These are phyloP conservation scores for Acacia concinna DNA, from an alignment of 331 rosid species.

Conservation along the genomic window DNA sequence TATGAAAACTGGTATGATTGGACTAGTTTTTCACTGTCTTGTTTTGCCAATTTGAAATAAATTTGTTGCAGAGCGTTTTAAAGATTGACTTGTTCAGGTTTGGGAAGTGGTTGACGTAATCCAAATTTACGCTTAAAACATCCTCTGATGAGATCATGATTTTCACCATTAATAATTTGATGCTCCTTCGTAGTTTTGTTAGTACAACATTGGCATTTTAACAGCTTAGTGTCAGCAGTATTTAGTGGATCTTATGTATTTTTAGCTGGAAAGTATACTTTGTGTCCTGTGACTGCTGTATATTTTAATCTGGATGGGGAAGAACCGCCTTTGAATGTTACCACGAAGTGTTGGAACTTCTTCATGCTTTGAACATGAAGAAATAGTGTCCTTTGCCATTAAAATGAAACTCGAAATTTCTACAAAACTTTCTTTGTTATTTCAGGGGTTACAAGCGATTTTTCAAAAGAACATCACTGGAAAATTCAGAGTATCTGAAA, in stretches of 20 bases:
- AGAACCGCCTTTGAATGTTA: background rate
- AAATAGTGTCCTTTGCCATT: background rate
- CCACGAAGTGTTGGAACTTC: background rate
- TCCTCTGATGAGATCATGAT: background rate
- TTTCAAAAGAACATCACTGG: conserved; percentile 65
- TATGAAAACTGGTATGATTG: background rate
- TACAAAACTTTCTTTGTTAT: conserved; percentile 10
- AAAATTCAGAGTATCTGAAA: conserved; percentile 78
- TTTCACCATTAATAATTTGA: background rate
- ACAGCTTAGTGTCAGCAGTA: background rate
- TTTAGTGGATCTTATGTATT: background rate
- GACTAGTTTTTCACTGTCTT: background rate
- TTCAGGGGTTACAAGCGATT: conserved; percentile 95
- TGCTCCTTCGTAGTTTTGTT: background rate
- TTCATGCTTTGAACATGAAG: conserved; percentile 1
- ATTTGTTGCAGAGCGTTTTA: background rate
- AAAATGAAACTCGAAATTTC: background rate
- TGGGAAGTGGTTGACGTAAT: background rate
- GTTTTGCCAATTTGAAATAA: background rate
- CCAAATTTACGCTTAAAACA: background rate
- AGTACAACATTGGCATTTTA: background rate
- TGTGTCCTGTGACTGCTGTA: background rate
- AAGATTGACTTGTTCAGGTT: background rate
- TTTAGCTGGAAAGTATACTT: background rate
- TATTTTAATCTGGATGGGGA: background rate